Conservation (phyloP, 352 stramenopile genomes). For the Phytophthora pinifolia region DNA sequence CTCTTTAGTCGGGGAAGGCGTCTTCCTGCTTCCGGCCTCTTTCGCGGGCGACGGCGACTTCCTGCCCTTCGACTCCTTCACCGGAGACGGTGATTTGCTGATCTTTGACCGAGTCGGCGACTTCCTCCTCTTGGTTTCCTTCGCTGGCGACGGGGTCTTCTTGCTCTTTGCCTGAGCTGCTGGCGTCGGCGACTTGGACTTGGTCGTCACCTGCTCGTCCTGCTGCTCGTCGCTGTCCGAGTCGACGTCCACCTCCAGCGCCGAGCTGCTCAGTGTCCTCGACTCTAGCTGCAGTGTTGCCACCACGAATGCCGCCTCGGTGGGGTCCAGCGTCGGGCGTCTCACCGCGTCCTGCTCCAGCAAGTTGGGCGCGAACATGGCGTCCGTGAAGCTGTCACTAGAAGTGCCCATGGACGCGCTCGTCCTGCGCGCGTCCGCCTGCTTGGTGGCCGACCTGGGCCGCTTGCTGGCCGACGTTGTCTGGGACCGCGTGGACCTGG, state of each 20-base stretch:
- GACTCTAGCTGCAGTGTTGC: conserved; percentile 36
- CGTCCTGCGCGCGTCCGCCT: conserved; percentile 6
- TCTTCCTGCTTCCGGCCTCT: conserved; percentile 2
- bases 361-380: conserved; percentile 52
- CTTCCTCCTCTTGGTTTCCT: not conserved
- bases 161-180: not conserved
- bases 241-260: conserved; percentile 14
- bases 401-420: conserved; percentile 15
- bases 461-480: conserved; percentile 13
- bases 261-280: conserved; percentile 10
- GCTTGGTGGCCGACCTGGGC: conserved; percentile 19
- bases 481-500: conserved; percentile 9
- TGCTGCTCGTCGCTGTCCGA: conserved; percentile 2
- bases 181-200: not conserved
- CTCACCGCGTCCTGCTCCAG: conserved; percentile 29
- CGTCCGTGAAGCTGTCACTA: conserved; percentile 56
- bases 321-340: conserved; percentile 56
- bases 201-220: conserved; percentile 3
- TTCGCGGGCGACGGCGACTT: conserved; percentile 6
- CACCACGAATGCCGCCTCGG: conserved; percentile 45
- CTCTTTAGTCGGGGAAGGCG: conserved; percentile 13
- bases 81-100: not conserved
- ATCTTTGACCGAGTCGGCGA: not conserved
- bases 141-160: not conserved
- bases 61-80: not conserved